phyloP scores from a whole-genome alignment of 2,329 filamentous ascomycete species.

The Chrysoporthe cubensis region DNA sequence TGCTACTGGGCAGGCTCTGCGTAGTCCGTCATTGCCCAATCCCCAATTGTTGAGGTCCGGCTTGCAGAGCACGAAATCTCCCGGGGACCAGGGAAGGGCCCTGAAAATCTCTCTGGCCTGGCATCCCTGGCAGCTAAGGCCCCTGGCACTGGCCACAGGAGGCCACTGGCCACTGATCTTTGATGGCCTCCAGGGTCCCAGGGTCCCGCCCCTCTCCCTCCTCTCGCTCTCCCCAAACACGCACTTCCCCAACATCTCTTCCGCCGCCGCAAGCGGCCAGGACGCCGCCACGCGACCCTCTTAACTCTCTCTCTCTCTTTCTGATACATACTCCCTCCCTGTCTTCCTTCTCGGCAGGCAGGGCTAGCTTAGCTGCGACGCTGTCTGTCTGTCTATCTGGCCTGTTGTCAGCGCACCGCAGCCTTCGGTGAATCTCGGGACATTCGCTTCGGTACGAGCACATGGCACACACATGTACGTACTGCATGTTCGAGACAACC shows the following conservation, averaged over 20 bases:
- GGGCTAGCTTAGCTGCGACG: neutral
- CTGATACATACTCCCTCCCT: neutral
- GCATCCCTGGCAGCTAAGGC: neutral
- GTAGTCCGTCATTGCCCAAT: too few relatives aligned
- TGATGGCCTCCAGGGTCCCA: too few relatives aligned
- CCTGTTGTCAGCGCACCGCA: neutral
- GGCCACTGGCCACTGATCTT: too few relatives aligned
- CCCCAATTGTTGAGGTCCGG: slow-evolving; percentile 29
- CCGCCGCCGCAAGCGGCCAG: slow-evolving; percentile 29
- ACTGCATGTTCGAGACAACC: neutral
- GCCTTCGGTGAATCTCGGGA: too few relatives aligned
- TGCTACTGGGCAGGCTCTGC: too few relatives aligned
- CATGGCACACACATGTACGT: too few relatives aligned
- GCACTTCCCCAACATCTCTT: slow-evolving; percentile 51
- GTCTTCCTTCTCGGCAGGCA: too few relatives aligned
- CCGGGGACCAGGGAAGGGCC: neutral
- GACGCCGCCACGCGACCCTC: neutral
- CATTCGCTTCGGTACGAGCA: too few relatives aligned
- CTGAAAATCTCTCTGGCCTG: neutral
- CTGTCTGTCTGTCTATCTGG: neutral
- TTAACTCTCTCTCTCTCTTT: neutral
- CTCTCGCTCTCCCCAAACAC: slow-evolving; percentile 20
- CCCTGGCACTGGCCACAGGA: too few relatives aligned
- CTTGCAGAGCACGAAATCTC: slow-evolving; percentile 4
- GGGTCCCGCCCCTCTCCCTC: too few relatives aligned